Percentiles rank a stretch among this genome's conserved stretches.
These are phyloP conservation scores for Penicillium ucsense DNA, from an alignment of 495 filamentous ascomycete genomes.

Conservation along the genomic window DNA sequence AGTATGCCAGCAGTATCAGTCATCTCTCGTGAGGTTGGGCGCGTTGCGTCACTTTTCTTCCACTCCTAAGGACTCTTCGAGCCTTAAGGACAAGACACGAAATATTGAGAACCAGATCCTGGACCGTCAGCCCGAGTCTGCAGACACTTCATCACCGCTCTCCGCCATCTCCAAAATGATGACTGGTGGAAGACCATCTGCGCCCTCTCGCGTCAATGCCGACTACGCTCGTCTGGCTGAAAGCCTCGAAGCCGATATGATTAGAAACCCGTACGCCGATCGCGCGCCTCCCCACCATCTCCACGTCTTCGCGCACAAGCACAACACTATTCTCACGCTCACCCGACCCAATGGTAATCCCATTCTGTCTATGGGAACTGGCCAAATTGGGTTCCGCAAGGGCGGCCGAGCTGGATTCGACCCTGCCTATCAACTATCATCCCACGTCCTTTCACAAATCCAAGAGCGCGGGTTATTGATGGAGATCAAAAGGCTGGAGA, in stretches of 20 bases:
- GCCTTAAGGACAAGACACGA: conserved; percentile 9
- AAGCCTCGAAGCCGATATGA: conserved; percentile 29
- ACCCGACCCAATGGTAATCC: conserved; percentile 69
- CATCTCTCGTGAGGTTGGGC: conserved; percentile 8
- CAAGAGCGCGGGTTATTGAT: conserved; percentile 62
- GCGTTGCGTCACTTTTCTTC: conserved; percentile 22
- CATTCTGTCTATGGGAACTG: conserved; percentile 64
- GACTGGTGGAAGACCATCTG: conserved; percentile 11
- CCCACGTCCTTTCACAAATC: conserved; percentile 67
- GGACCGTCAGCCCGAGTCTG: conserved; percentile 9
- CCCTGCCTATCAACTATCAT: conserved; percentile 82
- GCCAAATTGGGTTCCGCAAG: conserved; percentile 83
- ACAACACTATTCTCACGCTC: conserved; percentile 89
- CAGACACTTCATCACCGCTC: conserved; percentile 16
- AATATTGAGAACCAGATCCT: conserved; percentile 26
- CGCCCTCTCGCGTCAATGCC: conserved; percentile 10
- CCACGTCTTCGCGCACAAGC: conserved; percentile 76
- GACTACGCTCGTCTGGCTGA: conserved; percentile 27
- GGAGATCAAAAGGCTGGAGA: conserved; percentile 50
- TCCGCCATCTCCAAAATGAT: conserved; percentile 28
- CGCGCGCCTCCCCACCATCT: conserved; percentile 59
- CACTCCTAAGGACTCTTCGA: conserved; percentile 10
- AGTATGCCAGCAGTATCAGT: conserved; percentile 22
- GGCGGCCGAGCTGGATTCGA: conserved; percentile 69
- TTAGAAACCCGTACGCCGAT: conserved; percentile 29